Conservation (phyloP, 306 rosid genomes). For the Dalbergia cultrata region DNA sequence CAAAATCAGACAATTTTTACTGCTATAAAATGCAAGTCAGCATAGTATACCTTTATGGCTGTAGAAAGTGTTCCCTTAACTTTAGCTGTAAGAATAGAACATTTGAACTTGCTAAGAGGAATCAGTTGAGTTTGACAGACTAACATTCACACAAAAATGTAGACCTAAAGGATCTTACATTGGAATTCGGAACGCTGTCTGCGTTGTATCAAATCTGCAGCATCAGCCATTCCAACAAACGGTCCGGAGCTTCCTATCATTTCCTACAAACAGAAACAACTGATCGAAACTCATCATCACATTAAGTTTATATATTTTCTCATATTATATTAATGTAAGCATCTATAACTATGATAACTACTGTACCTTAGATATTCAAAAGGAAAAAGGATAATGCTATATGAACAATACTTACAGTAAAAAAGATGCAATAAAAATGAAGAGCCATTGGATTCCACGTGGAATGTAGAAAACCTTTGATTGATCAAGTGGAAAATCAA, state of each 20-base stretch:
- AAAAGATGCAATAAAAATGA: conserved; percentile 3
- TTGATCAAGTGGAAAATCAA: not conserved
- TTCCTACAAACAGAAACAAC: conserved; percentile 77
- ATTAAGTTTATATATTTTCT: conserved; percentile 41
- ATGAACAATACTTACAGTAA: conserved; percentile 9
- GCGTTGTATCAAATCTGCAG: conserved; percentile 91
- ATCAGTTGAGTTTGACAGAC: conserved; percentile 34
- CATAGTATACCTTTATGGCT: conserved; percentile 65
- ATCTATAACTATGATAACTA: not conserved
- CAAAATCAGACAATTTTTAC: conserved; percentile 28
- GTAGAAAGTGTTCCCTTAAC: conserved; percentile 71
- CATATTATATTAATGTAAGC: not conserved
- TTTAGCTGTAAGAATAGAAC: conserved; percentile 62
- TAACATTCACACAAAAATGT: conserved; percentile 13
- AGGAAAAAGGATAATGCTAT: not conserved
- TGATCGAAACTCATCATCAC: conserved; percentile 80
- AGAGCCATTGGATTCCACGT: conserved; percentile 1
- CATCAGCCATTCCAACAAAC: conserved; percentile 68
- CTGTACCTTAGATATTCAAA: not conserved
- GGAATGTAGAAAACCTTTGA: not conserved
- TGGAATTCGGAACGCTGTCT: conserved; percentile 91
- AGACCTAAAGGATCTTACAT: conserved; percentile 62
- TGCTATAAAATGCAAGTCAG: conserved; percentile 20
- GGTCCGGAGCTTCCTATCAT: conserved; percentile 65
- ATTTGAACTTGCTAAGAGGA: conserved; percentile 42